Evolutionary conservation across 352 stramenopile genomes (phyloP).

Genomic region (Phytopythium montanum): DNA sequence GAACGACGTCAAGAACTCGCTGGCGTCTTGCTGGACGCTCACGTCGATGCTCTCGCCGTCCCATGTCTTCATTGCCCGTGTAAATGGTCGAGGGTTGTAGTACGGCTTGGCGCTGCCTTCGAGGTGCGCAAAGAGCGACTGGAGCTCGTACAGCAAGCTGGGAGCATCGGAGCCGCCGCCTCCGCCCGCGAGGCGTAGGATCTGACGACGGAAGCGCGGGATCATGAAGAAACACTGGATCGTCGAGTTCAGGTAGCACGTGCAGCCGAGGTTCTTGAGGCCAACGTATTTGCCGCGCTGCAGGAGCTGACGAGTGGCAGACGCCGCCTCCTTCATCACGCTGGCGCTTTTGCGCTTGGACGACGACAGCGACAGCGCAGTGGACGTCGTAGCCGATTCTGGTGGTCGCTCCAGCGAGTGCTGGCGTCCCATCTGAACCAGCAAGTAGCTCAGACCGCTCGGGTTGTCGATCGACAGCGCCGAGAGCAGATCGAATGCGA

Average conservation of each 20-base stretch:
- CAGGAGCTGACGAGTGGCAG: constrained; percentile 19
- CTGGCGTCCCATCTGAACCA: constrained; percentile 67
- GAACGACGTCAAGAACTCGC: constrained; percentile 92
- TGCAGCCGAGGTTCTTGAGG: constrained; percentile 94
- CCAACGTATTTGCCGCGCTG: constrained; percentile 86
- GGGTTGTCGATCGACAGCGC: constrained; percentile 67
- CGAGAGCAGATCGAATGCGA: constrained; percentile 77
- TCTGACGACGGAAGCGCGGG: constrained; percentile 80
- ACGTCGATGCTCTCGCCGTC: constrained; percentile 88
- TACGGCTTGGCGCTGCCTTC: constrained; percentile 83
- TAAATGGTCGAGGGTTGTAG: constrained; percentile 82
- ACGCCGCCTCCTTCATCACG: constrained; percentile 23
- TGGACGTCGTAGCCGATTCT: constrained; percentile 17
- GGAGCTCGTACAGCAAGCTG: constrained; percentile 81
- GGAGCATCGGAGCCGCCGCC: constrained; percentile 13
- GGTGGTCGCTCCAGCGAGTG: constrained; percentile 61
- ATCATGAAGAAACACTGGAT: constrained; percentile 97
- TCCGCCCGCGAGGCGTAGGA: constrained; percentile 53
- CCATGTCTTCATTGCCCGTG: constrained; percentile 81
- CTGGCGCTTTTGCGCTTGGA: constrained; percentile 51
- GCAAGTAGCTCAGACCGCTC: constrained; percentile 54
- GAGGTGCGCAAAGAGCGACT: constrained; percentile 89
- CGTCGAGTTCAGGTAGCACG: constrained; percentile 95
- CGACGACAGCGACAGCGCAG: constrained; percentile 18
- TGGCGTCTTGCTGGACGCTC: constrained; percentile 91